Conservation (phyloP, 345 rosid genomes). For the Salix arbutifolia region DNA sequence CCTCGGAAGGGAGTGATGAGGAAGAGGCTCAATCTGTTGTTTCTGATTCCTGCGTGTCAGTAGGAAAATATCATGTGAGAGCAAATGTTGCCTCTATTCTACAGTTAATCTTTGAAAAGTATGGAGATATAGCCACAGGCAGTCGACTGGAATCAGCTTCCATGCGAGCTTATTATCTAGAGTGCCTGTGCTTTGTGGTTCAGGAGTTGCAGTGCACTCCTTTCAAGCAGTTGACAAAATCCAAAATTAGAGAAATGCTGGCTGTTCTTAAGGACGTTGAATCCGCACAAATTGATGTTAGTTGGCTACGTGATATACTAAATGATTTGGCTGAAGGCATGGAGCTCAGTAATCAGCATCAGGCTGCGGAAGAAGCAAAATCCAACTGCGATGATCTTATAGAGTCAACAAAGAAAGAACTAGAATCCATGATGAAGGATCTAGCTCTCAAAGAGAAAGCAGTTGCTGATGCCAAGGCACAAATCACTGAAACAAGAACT, state of each 20-base stretch:
- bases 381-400: conserved; percentile 32
- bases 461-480: conserved; percentile 29
- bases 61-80: conserved; percentile 68
- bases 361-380: conserved; percentile 38
- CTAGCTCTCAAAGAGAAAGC: conserved; percentile 48
- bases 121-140: conserved; percentile 80
- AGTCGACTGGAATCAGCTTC: conserved; percentile 63
- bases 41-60: conserved; percentile 64
- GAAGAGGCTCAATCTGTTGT: conserved; percentile 54
- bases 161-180: conserved; percentile 62
- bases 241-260: conserved; percentile 56
- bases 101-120: conserved; percentile 48
- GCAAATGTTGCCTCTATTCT: conserved; percentile 48
- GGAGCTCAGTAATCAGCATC: conserved; percentile 44
- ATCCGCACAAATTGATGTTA: conserved; percentile 53
- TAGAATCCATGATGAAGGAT: conserved; percentile 40
- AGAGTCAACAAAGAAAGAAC: conserved; percentile 44
- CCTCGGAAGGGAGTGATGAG: conserved; percentile 39
- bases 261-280: conserved; percentile 83
- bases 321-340: conserved; percentile 47
- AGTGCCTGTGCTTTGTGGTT: conserved; percentile 65
- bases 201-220: conserved; percentile 62
- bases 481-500: conserved; percentile 33
- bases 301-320: conserved; percentile 57
- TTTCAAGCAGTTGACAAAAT: conserved; percentile 51